Conservation (phyloP, 164 flowering plant species). For the Piper betle region DNA sequence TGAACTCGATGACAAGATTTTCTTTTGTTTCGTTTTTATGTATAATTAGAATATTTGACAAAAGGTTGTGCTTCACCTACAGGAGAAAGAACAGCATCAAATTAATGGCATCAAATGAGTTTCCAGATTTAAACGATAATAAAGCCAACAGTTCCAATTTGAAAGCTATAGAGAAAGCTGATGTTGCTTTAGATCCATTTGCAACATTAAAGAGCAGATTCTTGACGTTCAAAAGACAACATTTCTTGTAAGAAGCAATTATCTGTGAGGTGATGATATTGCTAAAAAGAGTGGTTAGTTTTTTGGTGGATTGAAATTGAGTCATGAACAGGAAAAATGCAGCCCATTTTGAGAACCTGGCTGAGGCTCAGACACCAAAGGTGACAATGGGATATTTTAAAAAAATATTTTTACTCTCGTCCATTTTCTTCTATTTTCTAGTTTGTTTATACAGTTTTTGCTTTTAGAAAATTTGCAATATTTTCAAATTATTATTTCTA, state of each 20-base stretch:
- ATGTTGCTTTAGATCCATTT: conserved; percentile 28
- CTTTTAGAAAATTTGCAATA: background rate
- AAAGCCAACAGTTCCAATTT: conserved; percentile 17
- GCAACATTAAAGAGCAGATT: conserved; percentile 54
- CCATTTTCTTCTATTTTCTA: background rate
- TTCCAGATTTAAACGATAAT: conserved; percentile 25
- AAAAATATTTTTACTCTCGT: background rate
- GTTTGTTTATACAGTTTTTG: background rate
- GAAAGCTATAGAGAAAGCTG: conserved; percentile 15
- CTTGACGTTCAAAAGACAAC: conserved; percentile 55
- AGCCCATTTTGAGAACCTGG: conserved; percentile 51
- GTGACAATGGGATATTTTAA: conserved; percentile 26
- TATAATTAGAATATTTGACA: background rate
- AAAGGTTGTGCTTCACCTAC: conserved; percentile 9
- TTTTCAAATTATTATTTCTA: conserved; percentile 11
- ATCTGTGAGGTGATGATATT: background rate
- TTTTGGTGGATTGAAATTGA: conserved; percentile 4
- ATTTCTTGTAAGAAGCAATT: conserved; percentile 52
- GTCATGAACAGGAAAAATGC: conserved; percentile 45
- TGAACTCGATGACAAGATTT: conserved; percentile 1
- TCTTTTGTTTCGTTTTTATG: background rate
- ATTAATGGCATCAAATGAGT: conserved; percentile 33
- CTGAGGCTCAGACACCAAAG: conserved; percentile 75
- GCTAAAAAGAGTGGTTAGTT: conserved; percentile 4
- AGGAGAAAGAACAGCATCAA: conserved; percentile 24